Percentiles rank a stretch among this genome's conserved stretches.
phyloP scores from a whole-genome alignment of 73 alveolate species.

The Paramecium octaurelia region DNA sequence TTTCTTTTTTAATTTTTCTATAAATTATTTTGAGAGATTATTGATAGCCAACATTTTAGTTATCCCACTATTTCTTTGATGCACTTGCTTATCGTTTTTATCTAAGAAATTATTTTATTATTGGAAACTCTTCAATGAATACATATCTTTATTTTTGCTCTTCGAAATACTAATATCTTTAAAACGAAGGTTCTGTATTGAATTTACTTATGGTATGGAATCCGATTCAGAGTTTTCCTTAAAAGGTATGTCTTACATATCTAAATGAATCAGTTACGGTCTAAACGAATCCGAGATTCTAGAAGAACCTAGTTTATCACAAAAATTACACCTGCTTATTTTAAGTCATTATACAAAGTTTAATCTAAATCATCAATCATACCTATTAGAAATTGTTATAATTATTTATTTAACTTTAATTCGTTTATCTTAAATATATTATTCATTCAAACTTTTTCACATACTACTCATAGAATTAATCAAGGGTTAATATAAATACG shows the following conservation, averaged over 20 bases:
- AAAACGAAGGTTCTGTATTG: not conserved
- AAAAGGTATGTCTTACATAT: not conserved
- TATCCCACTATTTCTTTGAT: not conserved
- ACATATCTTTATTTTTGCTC: not conserved
- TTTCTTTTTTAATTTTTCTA: not conserved
- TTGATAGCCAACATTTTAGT: not conserved
- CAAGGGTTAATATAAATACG: not conserved
- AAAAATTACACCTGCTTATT: not conserved
- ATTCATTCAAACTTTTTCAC: not conserved
- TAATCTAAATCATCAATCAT: not conserved
- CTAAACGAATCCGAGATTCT: not conserved
- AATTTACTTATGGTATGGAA: not conserved
- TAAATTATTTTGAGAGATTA: not conserved
- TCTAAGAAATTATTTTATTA: not conserved
- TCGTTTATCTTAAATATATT: not conserved
- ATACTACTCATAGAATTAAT: not conserved
- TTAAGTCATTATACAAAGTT: not conserved
- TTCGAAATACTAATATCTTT: not conserved
- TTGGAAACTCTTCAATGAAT: not conserved
- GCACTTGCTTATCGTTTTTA: not conserved
- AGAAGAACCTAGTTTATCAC: not conserved
- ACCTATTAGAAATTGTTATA: not conserved
- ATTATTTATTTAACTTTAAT: not conserved
- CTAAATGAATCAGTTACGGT: not conserved
- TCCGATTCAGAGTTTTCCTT: not conserved